Evolutionary conservation across 176 grass and related monocot genomes (phyloP).

Genomic region (bread wheat (Triticum aestivum)): DNA sequence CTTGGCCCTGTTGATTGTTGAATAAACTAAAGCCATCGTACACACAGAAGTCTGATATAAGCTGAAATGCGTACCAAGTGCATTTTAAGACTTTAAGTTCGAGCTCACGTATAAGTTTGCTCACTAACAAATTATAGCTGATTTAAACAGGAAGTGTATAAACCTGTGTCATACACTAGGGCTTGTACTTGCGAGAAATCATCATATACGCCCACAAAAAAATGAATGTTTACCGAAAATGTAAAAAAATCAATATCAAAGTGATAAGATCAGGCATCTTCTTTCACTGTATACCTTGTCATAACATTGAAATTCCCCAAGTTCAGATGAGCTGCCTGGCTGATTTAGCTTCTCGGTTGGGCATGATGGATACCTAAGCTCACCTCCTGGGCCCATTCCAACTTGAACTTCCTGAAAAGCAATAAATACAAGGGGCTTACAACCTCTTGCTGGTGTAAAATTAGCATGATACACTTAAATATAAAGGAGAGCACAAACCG

Average conservation of each 20-base stretch:
- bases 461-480: constrained; percentile 7
- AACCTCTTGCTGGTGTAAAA: constrained; percentile 10
- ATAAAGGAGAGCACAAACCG: constrained; percentile 49
- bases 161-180: constrained; percentile 1
- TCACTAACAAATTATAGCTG: background rate
- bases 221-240: background rate
- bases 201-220: background rate
- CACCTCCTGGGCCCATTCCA: constrained; percentile 83
- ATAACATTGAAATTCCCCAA: constrained; percentile 81
- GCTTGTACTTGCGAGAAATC: background rate
- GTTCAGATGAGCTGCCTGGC: constrained; percentile 35
- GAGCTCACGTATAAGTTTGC: background rate
- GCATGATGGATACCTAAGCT: constrained; percentile 77
- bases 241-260: background rate
- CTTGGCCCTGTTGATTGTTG: background rate
- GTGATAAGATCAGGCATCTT: background rate
- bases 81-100: background rate
- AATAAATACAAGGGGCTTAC: constrained; percentile 4
- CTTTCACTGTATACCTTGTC: constrained; percentile 52
- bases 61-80: background rate
- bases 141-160: background rate
- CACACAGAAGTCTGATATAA: background rate
- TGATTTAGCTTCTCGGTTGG: constrained; percentile 58
- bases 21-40: background rate
- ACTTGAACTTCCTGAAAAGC: constrained; percentile 68